These are phyloP conservation scores for Penicillium corylophilum DNA, from an alignment of 2,329 filamentous ascomycete species.

Conservation along the genomic window DNA sequence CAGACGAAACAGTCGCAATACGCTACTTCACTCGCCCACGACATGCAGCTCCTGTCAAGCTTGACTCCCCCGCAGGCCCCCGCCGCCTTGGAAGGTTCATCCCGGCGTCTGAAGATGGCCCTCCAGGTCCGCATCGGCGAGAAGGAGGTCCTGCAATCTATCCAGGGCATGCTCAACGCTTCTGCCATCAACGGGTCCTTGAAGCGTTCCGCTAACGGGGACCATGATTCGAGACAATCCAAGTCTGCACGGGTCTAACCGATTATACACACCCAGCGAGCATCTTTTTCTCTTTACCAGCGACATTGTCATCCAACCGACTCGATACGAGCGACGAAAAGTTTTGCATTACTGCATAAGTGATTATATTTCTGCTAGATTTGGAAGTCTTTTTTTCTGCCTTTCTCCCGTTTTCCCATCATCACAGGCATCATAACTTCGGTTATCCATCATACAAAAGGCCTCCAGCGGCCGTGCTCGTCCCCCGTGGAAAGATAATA, in stretches of 20 bases:
- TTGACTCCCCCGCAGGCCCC: constrained; percentile 32
- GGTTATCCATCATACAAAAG: constrained; percentile 37
- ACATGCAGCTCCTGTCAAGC: constrained; percentile 43
- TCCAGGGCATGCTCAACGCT: constrained; percentile 43
- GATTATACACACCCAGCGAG: background rate
- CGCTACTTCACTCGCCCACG: constrained; percentile 53
- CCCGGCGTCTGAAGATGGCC: constrained; percentile 57
- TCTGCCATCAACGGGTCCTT: constrained; percentile 22
- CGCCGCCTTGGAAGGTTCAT: constrained; percentile 34
- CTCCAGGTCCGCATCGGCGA: constrained; percentile 68
- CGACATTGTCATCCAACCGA: background rate
- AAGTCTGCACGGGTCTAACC: constrained; percentile 29
- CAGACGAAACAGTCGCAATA: constrained; percentile 49
- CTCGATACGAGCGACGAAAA: constrained; percentile 9
- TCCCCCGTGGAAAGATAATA: constrained; percentile 28
- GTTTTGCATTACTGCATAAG: constrained; percentile 16
- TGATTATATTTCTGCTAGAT: constrained; percentile 32
- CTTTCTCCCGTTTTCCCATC: constrained; percentile 22
- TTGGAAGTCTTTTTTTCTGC: constrained; percentile 32
- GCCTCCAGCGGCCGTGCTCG: constrained; percentile 13
- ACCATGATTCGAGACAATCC: constrained; percentile 26
- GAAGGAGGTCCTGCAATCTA: constrained; percentile 63
- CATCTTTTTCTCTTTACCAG: background rate
- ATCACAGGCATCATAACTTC: constrained; percentile 38
- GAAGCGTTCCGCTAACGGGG: constrained; percentile 32